Evolutionary conservation across 1,284 basidiomycete genomes (phyloP).

Genomic region (Microbotryum intermedium): DNA sequence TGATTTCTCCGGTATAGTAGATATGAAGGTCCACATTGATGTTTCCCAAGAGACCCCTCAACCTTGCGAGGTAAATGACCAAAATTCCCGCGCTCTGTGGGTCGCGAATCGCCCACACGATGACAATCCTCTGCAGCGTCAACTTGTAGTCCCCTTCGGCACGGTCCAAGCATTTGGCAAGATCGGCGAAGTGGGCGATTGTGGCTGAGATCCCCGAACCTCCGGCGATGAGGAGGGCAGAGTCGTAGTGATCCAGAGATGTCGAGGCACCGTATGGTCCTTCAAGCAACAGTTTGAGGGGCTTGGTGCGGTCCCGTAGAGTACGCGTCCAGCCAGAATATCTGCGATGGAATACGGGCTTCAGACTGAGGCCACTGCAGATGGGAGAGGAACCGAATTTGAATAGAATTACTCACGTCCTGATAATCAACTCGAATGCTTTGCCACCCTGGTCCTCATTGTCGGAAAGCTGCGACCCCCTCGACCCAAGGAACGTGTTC

Average conservation of each 20-base stretch:
- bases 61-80: too few relatives aligned
- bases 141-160: background rate
- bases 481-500: too few relatives aligned
- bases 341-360: background rate
- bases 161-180: background rate
- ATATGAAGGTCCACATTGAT: conserved; percentile 1
- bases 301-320: background rate
- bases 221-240: conserved; percentile 16
- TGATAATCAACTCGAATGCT: too few relatives aligned
- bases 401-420: too few relatives aligned
- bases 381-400: too few relatives aligned
- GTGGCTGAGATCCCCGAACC: conserved; percentile 16
- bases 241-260: background rate
- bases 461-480: too few relatives aligned
- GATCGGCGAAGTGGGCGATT: conserved; percentile 14
- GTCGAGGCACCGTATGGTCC: conserved; percentile 11
- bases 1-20: conserved; percentile 8
- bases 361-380: too few relatives aligned
- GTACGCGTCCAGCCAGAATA: background rate
- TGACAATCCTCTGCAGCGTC: background rate
- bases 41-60: too few relatives aligned
- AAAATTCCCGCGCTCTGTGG: too few relatives aligned
- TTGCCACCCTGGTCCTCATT: too few relatives aligned
- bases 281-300: conserved; percentile 10
- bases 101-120: conserved; percentile 21